Evolutionary conservation across 441 rosid species (phyloP), one percentile per base, ranked within the genome.

Genomic region (Kokia cookei): DNA sequence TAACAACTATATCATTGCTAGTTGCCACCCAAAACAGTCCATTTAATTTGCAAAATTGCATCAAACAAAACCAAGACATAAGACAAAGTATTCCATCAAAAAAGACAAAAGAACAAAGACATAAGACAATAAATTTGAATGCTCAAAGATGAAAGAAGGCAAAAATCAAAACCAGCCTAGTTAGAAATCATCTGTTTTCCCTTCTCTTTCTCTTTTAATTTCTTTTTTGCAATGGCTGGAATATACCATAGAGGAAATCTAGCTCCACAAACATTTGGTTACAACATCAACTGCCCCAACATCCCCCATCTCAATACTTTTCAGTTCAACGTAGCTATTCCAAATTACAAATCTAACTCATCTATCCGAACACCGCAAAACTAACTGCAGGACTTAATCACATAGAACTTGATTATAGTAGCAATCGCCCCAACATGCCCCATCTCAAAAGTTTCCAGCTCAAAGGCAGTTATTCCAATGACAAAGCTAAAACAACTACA

Each of bases 321-420:
- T 37, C 17, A 54, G 48, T 15, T 53, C 73, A 32, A 55, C 9
- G 3, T 35, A 54, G 19, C 6, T 55, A 55, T 40, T 70, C 48
- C 48, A 70, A 70, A 37, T 70, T 15, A 35, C 35, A 69, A 68
- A 69, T 62, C 63, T 69, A 54, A 11, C 54, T 17, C 63, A 69
- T 9, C 51, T 13, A 48, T 0, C 26, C 8, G 4, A 14, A 50
- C 29, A 13, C 7, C 24, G 7, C 1, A 19, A 66, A 66, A 47
- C 27, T 27, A 65, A 43, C 51, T 42, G 22, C 14, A 42, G 14
- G 14, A 65, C 3, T 17, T 42, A 47, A 42, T 42, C 32, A 43
- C 32, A 42, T 5, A 24, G 53, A 42, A 24, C 15, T 24, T 24
- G 35, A 59, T 32, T n/a, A 29, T 12, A 59, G 29, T 50, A 24